Base-by-base conservation (phyloP, 2,329 filamentous ascomycete species). In the Verticillium tricorpus region DNA sequence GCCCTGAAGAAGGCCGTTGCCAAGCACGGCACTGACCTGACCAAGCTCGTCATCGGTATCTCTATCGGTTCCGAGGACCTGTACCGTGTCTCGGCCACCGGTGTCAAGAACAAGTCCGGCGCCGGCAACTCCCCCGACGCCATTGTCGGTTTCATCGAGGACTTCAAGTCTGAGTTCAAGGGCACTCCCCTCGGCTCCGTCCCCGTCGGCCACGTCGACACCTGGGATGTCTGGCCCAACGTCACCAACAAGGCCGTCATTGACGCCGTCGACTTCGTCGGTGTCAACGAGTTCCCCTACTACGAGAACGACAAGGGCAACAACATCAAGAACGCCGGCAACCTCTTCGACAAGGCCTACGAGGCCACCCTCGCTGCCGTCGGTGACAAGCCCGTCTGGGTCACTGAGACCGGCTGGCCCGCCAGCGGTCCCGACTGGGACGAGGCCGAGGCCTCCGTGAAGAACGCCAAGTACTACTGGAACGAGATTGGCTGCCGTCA, bases 401-500 rank as follows among this genome's bases (percentile, higher is more conserved):
- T 87, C 56, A 86, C 84, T 22, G 86, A 89, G 80, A 88, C 85
- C 14, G 87, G 87, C 69, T 90, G 86, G 87, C 87, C 88, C 58
- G 77, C 79, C 58, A 74, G 71, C 39, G 88, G 88, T 45, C 70
- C 77, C 12, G 76, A 77, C 58, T 82, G 80, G 74, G 85, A 85
- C 59, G 67, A 81, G 72, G 87, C 83, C 60, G 79, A 82, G 11
- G 71, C 88, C 57, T 83, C 78, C 65, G 73, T 82, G 34, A 72
- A 77, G 35, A 89, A 89, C 71, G 85, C 87, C 64, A 80, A 86
- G 77, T 79, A 77, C 65, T 90, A 87, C 80, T 90, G 86, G 85
- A 75, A 81, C 59, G 76, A 82, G 40, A 76, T 89, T 64, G 87
- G 81, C 59, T 90, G 88, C 79, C 76, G 78, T 64, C 76, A 78